Base-by-base conservation (phyloP, 2,329 filamentous ascomycete species). In the Cordyceps sp. region DNA sequence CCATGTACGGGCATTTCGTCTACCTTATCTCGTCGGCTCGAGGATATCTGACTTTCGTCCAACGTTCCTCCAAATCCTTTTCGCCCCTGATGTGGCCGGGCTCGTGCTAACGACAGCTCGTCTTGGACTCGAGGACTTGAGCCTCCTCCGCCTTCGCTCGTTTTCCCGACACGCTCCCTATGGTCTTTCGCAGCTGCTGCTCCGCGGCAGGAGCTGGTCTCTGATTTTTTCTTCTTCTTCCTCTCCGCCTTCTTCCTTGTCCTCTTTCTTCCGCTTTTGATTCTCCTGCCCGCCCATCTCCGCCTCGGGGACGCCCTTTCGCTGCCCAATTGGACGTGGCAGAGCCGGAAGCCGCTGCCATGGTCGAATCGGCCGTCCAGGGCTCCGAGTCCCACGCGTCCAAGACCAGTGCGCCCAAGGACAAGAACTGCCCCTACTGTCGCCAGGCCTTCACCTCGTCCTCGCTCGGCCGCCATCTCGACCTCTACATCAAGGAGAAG, bases 401-500 rank as follows among this genome's bases (percentile, higher is more conserved):
- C 31, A 57, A 55, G 41, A 26, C 33, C 27, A 38, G 47, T 38
- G 66, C 78, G 13, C 55, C 67, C 36, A 96, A 96, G 56, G 86
- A 96, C 59, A 84, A 82, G 49, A 76, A 66, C 40, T 94, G 88
- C 52, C 81, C 78, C 23, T 96, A 83, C 59, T 96, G 88, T 54
- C 67, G 74, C 29, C 84, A 93, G 53, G 67, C 78, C 6, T 96
- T 94, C 50, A 94, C 88, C 13, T 94, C 86, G 2, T 93, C 85
- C 13, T 93, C 84, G 3, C 72, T 96, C 33, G 88, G 88, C 31
- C 78, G 88, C 29, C 88, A 96, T 56, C 75, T 94, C 42, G 88
- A 96, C 52, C 71, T 93, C 25, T 94, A 92, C 54, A 86, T 94
- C 46, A 86, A 85, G 49, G 78, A 85, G 36, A 92, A 85, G 59